phyloP scores from a whole-genome alignment of 805 yeast species.

The Saccharomycopsis capsularis region DNA sequence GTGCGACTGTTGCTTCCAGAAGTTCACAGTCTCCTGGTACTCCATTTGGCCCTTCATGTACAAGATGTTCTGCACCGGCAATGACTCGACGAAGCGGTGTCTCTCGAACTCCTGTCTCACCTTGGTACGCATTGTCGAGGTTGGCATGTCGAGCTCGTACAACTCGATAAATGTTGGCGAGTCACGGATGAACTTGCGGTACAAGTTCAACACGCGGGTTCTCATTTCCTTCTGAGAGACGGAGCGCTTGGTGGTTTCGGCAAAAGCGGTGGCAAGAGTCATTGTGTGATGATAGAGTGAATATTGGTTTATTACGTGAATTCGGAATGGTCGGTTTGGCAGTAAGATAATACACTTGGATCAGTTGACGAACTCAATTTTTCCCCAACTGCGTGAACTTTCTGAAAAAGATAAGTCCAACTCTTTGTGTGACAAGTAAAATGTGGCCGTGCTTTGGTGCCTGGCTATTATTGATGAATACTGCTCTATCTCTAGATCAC shows the following conservation, averaged over 20 bases:
- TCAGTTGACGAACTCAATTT: too few species aligned
- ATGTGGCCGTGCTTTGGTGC: too few species aligned
- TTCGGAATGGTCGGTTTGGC: too few species aligned
- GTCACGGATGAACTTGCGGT: slow-evolving; percentile 64
- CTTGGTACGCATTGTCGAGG: slow-evolving; percentile 71
- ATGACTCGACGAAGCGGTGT: slow-evolving; percentile 63
- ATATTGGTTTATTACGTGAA: not conserved
- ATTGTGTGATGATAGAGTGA: slow-evolving; percentile 23
- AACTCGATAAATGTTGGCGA: slow-evolving; percentile 53
- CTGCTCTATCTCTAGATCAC: not conserved
- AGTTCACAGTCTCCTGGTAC: slow-evolving; percentile 78
- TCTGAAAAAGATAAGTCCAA: too few species aligned
- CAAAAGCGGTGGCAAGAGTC: slow-evolving; percentile 78
- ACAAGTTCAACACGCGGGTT: slow-evolving; percentile 56
- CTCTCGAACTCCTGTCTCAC: slow-evolving; percentile 88
- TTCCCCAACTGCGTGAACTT: too few species aligned
- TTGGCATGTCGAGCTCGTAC: slow-evolving; percentile 71
- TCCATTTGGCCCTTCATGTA: slow-evolving; percentile 86
- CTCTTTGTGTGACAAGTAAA: too few species aligned
- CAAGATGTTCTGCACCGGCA: slow-evolving; percentile 59
- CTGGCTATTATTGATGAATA: not conserved
- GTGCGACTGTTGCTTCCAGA: slow-evolving; percentile 87
- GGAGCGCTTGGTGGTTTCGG: slow-evolving; percentile 69
- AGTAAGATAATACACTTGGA: too few species aligned
- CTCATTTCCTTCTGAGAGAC: slow-evolving; percentile 55